phyloP scores from a whole-genome alignment of 2,329 filamentous ascomycete genomes.

The Trematosphaeria pertusa region DNA sequence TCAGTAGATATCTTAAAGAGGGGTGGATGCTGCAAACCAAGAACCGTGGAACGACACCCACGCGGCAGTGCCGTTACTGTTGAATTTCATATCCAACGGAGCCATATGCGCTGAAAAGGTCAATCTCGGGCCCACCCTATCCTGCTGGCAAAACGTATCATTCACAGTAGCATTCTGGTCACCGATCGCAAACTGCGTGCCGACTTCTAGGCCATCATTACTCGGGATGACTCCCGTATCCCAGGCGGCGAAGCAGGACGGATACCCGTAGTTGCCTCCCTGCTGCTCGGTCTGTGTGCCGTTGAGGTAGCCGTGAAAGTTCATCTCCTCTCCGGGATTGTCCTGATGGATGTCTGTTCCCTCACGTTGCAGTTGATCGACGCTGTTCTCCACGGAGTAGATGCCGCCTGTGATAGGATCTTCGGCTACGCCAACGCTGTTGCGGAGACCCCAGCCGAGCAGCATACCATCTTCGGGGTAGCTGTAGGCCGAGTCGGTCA shows the following conservation, averaged over 20 bases:
- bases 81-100: constrained; percentile 75
- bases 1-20: constrained; percentile 9
- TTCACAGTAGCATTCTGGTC: constrained; percentile 55
- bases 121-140: constrained; percentile 57
- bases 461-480: constrained; percentile 60
- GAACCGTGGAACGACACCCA: constrained; percentile 76
- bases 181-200: constrained; percentile 59
- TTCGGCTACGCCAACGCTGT: constrained; percentile 75
- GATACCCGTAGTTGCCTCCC: constrained; percentile 72
- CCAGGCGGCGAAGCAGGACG: constrained; percentile 73
- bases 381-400: constrained; percentile 72
- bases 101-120: constrained; percentile 72
- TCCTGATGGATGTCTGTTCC: constrained; percentile 69
- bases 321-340: constrained; percentile 77
- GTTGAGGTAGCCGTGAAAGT: constrained; percentile 71
- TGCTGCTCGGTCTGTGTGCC: constrained; percentile 52
- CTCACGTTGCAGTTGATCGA: constrained; percentile 66
- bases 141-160: constrained; percentile 53
- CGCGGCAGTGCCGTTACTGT: constrained; percentile 62
- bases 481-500: constrained; percentile 50
- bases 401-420: constrained; percentile 60
- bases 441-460: constrained; percentile 73
- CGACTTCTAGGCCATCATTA: constrained; percentile 52
- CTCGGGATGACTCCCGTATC: constrained; percentile 59
- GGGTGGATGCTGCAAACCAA: constrained; percentile 56